Base-by-base conservation (phyloP, 1,139 yeast genomes). In the Tardiomyces blankii region DNA sequence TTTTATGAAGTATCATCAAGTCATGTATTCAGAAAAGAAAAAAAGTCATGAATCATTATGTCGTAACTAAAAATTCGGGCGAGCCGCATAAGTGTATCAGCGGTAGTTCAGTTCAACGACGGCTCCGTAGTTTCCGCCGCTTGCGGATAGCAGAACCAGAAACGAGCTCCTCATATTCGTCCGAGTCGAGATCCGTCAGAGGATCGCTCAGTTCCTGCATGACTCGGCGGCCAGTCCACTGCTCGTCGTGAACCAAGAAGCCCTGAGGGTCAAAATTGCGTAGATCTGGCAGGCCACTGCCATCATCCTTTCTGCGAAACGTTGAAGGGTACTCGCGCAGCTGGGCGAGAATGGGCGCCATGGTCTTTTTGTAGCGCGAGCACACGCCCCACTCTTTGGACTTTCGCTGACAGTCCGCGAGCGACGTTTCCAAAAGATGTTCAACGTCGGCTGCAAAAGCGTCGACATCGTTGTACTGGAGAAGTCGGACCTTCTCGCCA, bases 201-300 rank as follows among this genome's bases (percentile, higher is more conserved):
- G 56, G 55, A 30, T 30, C 35, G 19, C 54, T 51, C 50, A 51
- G 43, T 18, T 50, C 55, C 16, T 53, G 48, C 30, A 44, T 42
- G 9, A 52, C 13, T 9, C 54, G 46, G 6, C 44, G 38, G n/a
- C 53, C 53, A 3, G 46, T 41, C 56, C 56, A 53, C 30, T 47
- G 46, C 39, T 50, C 52, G 3, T 51, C 51, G 12, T 45, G 39
- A n/a, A 53, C 44, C 9, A 38, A 35, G 19, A 51, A 41, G 5
- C 56, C 56, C 11, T 42, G 38, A 7, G 53, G 49, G 9, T 45
- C 27, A 38, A 52, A 46, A 14, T 32, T 43, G 14, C 43, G 41
- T 42, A 48, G 46, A 23, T 47, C 46, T 5, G 48, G 44, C 18
- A 46, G 25, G n/a, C 44, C 50, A 1, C 40, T 39, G 19, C 18